These are phyloP conservation scores for Cynara cardunculus DNA, from an alignment of 129 eudicot genomes.

Conservation along the genomic window DNA sequence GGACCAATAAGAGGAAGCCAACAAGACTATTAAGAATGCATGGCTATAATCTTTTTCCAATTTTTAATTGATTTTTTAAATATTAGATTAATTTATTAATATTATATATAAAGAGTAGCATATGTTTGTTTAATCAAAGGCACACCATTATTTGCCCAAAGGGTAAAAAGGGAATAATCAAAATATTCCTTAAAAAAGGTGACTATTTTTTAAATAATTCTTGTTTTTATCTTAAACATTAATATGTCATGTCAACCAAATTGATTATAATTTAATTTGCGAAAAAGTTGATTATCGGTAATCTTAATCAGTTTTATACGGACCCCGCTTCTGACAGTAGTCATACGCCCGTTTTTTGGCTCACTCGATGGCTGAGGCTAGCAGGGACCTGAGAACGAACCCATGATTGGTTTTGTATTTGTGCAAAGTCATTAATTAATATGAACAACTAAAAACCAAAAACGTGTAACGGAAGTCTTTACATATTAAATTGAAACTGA, in stretches of 20 bases:
- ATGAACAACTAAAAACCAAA: background rate
- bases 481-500: no score
- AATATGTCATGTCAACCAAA: background rate
- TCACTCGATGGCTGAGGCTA: no score
- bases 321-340: no score
- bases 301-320: no score
- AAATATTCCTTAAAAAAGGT: conserved; percentile 17
- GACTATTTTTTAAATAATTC: background rate
- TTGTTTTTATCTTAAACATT: background rate
- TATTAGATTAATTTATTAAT: background rate
- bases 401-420: no score
- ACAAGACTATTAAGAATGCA: conserved; percentile 15
- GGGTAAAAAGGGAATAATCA: conserved; percentile 4
- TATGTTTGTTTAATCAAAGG: conserved; percentile 23
- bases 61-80: background rate
- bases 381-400: no score
- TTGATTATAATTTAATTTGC: background rate
- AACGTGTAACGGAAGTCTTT: background rate
- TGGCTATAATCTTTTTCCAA: conserved; percentile 24
- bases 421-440: no score
- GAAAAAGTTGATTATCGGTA: no score
- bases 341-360: no score
- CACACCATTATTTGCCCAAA: conserved; percentile 28
- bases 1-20: conserved; percentile 28
- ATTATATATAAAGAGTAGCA: background rate